These are phyloP conservation scores for Pluteus cervinus DNA, from an alignment of 768 basidiomycete genomes.

Conservation along the genomic window DNA sequence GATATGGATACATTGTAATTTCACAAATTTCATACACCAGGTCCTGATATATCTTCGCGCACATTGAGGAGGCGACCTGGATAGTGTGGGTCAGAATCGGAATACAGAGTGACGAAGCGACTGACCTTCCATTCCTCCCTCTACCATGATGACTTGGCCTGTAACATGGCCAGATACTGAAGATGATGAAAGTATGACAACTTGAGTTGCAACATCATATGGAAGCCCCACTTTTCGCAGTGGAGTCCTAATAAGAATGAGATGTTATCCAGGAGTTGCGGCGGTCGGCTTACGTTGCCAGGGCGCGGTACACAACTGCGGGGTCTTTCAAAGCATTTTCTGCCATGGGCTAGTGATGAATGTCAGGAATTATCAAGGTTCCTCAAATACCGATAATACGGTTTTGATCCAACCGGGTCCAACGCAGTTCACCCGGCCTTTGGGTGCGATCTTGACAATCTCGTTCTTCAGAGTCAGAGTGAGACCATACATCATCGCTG, in stretches of 20 bases:
- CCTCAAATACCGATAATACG: conserved; percentile 12
- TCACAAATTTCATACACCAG: background rate
- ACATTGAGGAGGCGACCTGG: conserved; percentile 27
- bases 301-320: conserved; percentile 43
- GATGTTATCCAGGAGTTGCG: background rate
- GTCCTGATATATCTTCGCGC: conserved; percentile 15
- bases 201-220: conserved; percentile 58
- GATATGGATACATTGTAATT: background rate
- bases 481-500: conserved; percentile 71
- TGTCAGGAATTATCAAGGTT: background rate
- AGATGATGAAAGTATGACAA: conserved; percentile 54
- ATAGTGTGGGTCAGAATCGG: conserved; percentile 4
- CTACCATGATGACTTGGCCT: conserved; percentile 65
- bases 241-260: conserved; percentile 52
- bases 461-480: conserved; percentile 71
- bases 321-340: conserved; percentile 52
- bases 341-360: conserved; percentile 39
- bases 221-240: conserved; percentile 63
- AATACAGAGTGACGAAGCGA: background rate
- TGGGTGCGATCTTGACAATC: conserved; percentile 69
- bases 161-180: conserved; percentile 64
- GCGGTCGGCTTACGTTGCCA: conserved; percentile 54
- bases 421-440: conserved; percentile 63
- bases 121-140: conserved; percentile 75
- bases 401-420: conserved; percentile 68